phyloP scores from a whole-genome alignment of 2,329 filamentous ascomycete genomes.

The Fusarium longipes region DNA sequence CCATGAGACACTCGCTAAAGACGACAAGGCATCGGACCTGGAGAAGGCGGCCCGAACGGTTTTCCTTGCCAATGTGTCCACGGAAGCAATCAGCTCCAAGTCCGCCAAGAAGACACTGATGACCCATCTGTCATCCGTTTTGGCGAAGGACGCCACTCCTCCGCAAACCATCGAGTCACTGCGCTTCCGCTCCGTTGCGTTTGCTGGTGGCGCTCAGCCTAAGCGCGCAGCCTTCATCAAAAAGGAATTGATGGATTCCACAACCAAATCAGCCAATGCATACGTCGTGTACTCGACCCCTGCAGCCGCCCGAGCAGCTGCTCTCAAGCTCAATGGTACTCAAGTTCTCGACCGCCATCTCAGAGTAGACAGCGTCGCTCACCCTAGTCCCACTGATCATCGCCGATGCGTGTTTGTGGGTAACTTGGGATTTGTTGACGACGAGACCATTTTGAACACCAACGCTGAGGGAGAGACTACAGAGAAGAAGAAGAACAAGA shows the following conservation, averaged over 20 bases:
- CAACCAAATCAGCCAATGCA: slow-evolving; percentile 92
- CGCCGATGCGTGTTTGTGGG: slow-evolving; percentile 95
- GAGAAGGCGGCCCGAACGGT: slow-evolving; percentile 91
- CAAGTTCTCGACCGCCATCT: slow-evolving; percentile 88
- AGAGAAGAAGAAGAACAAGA: slow-evolving; percentile 78
- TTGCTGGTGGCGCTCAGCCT: slow-evolving; percentile 78
- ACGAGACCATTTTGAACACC: slow-evolving; percentile 78
- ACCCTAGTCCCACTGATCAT: slow-evolving; percentile 84
- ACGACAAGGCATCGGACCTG: slow-evolving; percentile 70
- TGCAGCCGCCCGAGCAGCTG: slow-evolving; percentile 79
- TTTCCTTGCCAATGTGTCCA: slow-evolving; percentile 92
- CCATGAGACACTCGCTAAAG: slow-evolving; percentile 67
- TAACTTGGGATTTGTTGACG: slow-evolving; percentile 95
- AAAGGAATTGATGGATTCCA: slow-evolving; percentile 88
- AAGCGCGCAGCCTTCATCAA: slow-evolving; percentile 96
- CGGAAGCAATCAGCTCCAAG: slow-evolving; percentile 83
- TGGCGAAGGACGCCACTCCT: slow-evolving; percentile 63
- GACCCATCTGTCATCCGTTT: slow-evolving; percentile 80
- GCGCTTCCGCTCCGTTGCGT: slow-evolving; percentile 93
- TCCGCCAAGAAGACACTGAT: slow-evolving; percentile 81
- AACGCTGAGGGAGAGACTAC: slow-evolving; percentile 73
- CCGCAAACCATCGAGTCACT: slow-evolving; percentile 86
- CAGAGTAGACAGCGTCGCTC: slow-evolving; percentile 89
- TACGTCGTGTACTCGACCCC: slow-evolving; percentile 89
- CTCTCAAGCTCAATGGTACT: slow-evolving; percentile 82